Evolutionary conservation across 148 eudicot genomes (phyloP), one percentile per base, ranked within the genome.

Genomic region (Spergularia bocconei): DNA sequence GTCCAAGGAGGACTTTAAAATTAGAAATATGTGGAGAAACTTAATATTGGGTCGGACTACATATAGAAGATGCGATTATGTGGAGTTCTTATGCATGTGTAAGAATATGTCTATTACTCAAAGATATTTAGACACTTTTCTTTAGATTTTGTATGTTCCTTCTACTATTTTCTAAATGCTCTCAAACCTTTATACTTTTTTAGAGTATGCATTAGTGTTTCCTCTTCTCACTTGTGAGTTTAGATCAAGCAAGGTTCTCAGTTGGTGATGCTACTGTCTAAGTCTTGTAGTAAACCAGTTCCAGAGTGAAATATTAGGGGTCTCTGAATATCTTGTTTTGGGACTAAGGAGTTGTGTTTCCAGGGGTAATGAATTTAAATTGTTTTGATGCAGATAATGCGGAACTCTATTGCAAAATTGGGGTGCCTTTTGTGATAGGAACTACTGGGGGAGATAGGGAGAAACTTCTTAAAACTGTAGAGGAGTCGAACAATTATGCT

Each of bases 401-500:
- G 38, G 95, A 89, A 67, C 51, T 93, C 77, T 93, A 93, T 78
- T 86, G 88, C 89, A 93, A 88, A 85, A 83, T 90, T 55, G 98
- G 98, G 62, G 95, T 93, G 64, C 97, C 98, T n/a, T 93, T 93
- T 90, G 98, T 93, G 36, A 90, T 93, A 87, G 98, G 97, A 77
- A 93, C 98, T 69, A 93, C 98, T 75, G 98, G 98, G 70, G 98
- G 98, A 76, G 95, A 93, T 74, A 87, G 98, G 85, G 95, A 90
- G 72, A 89, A 62, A 65, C 86, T 93, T 70, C 81, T 86, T 70
- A 91, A 90, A 79, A 88, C 91, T 77, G 98, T 90, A 13, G 84
- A 78, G 36, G 91, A 86, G 72, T 85, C 98, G 3, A 90, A 88
- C 19, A 80, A 79, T 38, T 91, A 91, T 87, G 95, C 98, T 65